Evolutionary conservation across 2,329 filamentous ascomycete species (phyloP), one percentile per base, ranked within the genome.

Genomic region (Arthrobotrys conoides): DNA sequence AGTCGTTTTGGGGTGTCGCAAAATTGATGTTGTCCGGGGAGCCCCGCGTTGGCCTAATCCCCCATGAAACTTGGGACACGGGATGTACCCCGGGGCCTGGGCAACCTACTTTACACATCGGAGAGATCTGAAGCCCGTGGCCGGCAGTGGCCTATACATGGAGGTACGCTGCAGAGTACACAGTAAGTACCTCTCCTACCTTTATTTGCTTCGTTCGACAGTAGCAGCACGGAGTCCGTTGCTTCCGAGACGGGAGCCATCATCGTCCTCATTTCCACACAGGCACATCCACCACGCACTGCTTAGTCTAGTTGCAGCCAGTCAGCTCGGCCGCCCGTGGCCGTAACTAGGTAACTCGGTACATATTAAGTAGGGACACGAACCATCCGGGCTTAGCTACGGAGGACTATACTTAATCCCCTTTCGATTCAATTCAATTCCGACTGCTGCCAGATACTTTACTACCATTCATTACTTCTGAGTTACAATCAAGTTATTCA

Each of bases 151-250:
- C 27, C 27, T 3, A 30, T 30, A 30, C n/a, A n/a, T n/a, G n/a
- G n/a, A n/a, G n/a, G n/a, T n/a, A n/a, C n/a, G n/a, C n/a, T n/a
- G n/a, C n/a, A 30, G 3, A 30, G 3, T 30, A 30, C 27, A 30
- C 6, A 3, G 3, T 30, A 3, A 3, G 27, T 30, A 30, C 27
- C 6, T 30, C 6, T 30, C 27, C 27, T 30, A 30, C 27, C 27
- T 30, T 30, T n/a, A n/a, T n/a, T n/a, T n/a, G n/a, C n/a, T n/a
- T n/a, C n/a, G n/a, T n/a, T n/a, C n/a, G n/a, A 18, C 16, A 55
- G 55, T 27, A 20, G 27, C 36, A 57, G 65, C 65, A 57, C 65
- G 65, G 65, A 68, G 65, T 20, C 49, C 38, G 9, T 12, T 41
- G 38, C 38, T 41, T 41, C 38, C 38, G 38, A 41, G 33, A 36